Evolutionary conservation across 345 rosid genomes (phyloP).

Genomic region (Arabis alpina): DNA sequence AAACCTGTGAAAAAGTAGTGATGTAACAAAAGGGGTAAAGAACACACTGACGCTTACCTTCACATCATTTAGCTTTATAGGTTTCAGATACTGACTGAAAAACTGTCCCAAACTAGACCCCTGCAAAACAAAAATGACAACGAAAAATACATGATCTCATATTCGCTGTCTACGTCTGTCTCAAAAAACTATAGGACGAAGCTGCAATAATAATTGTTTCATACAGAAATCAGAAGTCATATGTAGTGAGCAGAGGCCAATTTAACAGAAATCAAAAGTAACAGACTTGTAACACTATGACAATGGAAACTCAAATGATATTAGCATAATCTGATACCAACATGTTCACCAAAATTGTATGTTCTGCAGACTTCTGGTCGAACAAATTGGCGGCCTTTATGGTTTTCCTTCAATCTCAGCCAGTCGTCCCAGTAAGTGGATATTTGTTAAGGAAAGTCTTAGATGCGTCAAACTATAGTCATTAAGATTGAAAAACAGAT

Average conservation of each 20-base stretch:
- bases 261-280: constrained; percentile 10
- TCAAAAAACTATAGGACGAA: constrained; percentile 21
- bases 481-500: constrained; percentile 21
- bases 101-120: constrained; percentile 98
- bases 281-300: constrained; percentile 22
- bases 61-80: constrained; percentile 90
- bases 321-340: constrained; percentile 45
- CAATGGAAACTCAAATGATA: constrained; percentile 27
- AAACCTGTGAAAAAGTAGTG: constrained; percentile 13
- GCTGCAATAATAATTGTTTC: constrained; percentile 19
- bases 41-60: constrained; percentile 51
- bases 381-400: constrained; percentile 88
- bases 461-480: constrained; percentile 23
- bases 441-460: constrained; percentile 62
- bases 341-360: constrained; percentile 97
- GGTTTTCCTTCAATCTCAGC: constrained; percentile 92
- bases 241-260: constrained; percentile 6
- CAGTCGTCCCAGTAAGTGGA: constrained; percentile 99
- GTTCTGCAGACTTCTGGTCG: constrained; percentile 99
- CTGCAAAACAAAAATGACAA: constrained; percentile 46
- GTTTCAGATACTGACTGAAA: constrained; percentile 81
- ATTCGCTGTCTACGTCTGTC: constrained; percentile 10
- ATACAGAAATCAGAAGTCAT: constrained; percentile 21
- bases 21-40: constrained; percentile 28
- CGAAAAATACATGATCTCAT: constrained; percentile 6